These are phyloP conservation scores for Plasmodium blacklocki DNA, from an alignment of 169 alveolate genomes.

Conservation along the genomic window DNA sequence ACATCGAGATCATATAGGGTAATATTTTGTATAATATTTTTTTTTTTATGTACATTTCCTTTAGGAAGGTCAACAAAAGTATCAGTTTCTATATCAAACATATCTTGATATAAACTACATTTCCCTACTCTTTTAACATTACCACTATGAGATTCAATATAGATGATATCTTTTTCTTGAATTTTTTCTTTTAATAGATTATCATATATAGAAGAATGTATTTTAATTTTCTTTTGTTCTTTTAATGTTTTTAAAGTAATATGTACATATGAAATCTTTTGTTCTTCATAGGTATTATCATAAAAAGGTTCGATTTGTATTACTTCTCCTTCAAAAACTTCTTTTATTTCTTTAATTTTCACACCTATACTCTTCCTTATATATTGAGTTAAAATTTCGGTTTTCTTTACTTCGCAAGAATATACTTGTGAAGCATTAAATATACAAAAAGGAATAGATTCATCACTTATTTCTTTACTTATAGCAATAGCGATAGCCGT, in stretches of 20 bases:
- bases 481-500: constrained; percentile 99
- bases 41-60: constrained; percentile 99
- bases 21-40: constrained; percentile 98
- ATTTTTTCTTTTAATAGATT: constrained; percentile 98
- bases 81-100: constrained; percentile 98
- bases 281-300: constrained; percentile 83
- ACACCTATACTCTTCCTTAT: constrained; percentile 97
- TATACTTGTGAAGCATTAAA: constrained; percentile 77
- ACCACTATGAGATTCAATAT: constrained; percentile 98
- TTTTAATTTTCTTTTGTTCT: constrained; percentile 97
- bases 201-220: constrained; percentile 98
- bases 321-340: constrained; percentile 91
- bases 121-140: constrained; percentile 97
- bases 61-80: constrained; percentile 97
- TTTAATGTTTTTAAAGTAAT: constrained; percentile 96
- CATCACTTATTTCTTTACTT: constrained; percentile 97
- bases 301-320: constrained; percentile 76
- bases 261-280: constrained; percentile 94
- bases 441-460: constrained; percentile 75
- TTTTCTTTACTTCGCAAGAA: constrained; percentile 76
- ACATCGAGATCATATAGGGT: constrained; percentile 98
- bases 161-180: constrained; percentile 96
- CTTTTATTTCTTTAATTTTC: constrained; percentile 97
- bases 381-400: constrained; percentile 77
- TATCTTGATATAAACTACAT: constrained; percentile 96